phyloP scores from a whole-genome alignment of 1,284 basidiomycete species.

The Porodaedalea pini region DNA sequence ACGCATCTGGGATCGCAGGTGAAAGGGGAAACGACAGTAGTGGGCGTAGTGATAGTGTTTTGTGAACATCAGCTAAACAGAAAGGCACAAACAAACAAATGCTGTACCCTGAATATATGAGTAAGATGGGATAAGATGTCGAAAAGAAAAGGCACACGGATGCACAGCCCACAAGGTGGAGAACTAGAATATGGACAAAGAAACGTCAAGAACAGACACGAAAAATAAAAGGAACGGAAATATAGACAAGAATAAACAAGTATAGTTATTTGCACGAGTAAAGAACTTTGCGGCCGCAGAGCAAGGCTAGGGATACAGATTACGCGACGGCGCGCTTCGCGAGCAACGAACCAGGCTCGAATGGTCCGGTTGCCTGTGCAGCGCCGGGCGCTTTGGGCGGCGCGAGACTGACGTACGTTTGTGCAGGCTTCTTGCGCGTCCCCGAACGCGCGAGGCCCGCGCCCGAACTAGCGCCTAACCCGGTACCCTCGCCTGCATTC shows the following conservation, averaged over 20 bases:
- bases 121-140: background rate
- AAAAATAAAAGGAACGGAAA: background rate
- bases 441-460: constrained; percentile 13
- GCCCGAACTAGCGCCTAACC: background rate
- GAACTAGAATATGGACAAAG: too few relatives aligned
- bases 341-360: constrained; percentile 24
- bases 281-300: background rate
- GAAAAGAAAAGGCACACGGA: background rate
- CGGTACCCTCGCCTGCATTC: background rate
- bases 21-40: background rate
- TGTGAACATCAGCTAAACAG: background rate
- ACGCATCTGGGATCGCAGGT: background rate
- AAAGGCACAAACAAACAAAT: background rate
- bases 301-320: too few relatives aligned
- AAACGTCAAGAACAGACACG: background rate
- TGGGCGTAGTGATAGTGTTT: background rate
- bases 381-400: background rate
- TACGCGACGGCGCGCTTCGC: constrained; percentile 16
- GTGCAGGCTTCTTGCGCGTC: constrained; percentile 19
- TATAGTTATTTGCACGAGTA: background rate
- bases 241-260: constrained; percentile 6
- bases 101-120: background rate
- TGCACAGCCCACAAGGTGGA: background rate
- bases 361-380: constrained; percentile 3
- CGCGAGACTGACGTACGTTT: constrained; percentile 13